A percentile compares a stretch with the other conserved stretches of the same genome.
phyloP scores from a whole-genome alignment of 345 rosid species.

The Diplotaxis tenuifolia region DNA sequence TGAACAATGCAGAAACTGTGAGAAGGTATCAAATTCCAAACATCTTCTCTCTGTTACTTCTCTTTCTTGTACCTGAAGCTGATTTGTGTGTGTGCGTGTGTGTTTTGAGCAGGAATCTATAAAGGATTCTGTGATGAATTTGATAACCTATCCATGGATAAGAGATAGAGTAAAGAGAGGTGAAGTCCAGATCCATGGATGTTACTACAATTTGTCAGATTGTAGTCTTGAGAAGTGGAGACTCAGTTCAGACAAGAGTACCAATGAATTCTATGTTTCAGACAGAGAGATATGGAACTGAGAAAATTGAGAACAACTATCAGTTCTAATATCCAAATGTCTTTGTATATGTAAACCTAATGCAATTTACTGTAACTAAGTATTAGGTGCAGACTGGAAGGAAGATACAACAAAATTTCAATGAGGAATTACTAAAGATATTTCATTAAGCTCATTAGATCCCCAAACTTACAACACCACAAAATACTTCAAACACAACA shows the following conservation, averaged over 20 bases:
- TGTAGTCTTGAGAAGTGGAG: slow-evolving; percentile 65
- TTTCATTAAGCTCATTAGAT: slow-evolving; percentile 2
- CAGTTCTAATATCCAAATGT: neutral
- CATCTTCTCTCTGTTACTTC: neutral
- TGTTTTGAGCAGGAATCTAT: slow-evolving; percentile 58
- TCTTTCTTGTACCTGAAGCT: slow-evolving; percentile 7
- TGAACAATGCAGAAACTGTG: slow-evolving; percentile 80
- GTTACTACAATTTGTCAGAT: slow-evolving; percentile 60
- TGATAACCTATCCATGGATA: slow-evolving; percentile 76
- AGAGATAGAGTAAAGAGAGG: slow-evolving; percentile 51
- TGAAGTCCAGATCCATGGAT: slow-evolving; percentile 53
- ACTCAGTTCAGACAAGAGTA: slow-evolving; percentile 41
- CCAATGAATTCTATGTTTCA: slow-evolving; percentile 25
- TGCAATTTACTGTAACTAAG: neutral
- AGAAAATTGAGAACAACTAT: neutral
- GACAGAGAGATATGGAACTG: slow-evolving; percentile 33
- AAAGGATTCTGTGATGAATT: slow-evolving; percentile 54
- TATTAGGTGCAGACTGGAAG: neutral
- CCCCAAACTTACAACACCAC: slow-evolving; percentile 20
- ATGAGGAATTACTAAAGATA: neutral
- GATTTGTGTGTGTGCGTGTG: neutral
- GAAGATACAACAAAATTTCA: neutral
- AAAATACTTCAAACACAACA: slow-evolving; percentile 21
- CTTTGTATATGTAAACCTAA: slow-evolving; percentile 16
- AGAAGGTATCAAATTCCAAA: slow-evolving; percentile 53